phyloP scores from a whole-genome alignment of 1,284 basidiomycete genomes.

The Sporisorium graminicola region DNA sequence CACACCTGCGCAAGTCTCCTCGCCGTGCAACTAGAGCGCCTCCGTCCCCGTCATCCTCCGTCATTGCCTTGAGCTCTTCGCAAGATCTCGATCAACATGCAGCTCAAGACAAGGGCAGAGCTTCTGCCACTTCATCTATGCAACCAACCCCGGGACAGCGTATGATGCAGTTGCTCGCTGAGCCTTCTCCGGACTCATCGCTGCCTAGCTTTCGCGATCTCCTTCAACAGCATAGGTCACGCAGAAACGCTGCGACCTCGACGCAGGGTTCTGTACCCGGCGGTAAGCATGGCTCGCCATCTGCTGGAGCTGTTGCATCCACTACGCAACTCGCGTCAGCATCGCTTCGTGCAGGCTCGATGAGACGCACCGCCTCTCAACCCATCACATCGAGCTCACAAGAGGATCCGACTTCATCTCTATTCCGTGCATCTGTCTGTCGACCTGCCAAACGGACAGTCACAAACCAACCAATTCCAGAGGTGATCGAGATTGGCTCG shows the following conservation, averaged over 20 bases:
- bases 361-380: conserved; percentile 38
- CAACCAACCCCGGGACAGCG: conserved; percentile 18
- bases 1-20: conserved; percentile 15
- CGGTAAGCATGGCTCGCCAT: not conserved
- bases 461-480: conserved; percentile 4
- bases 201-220: conserved; percentile 41
- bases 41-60: conserved; percentile 20
- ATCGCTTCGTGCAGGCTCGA: conserved; percentile 21
- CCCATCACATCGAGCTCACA: conserved; percentile 33
- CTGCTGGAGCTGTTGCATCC: conserved; percentile 1
- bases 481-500: conserved; percentile 45
- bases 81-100: conserved; percentile 15
- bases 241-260: not conserved
- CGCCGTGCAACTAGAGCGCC: conserved; percentile 3
- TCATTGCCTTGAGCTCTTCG: conserved; percentile 36
- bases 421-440: conserved; percentile 4
- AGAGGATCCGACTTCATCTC: conserved; percentile 28
- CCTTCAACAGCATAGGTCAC: conserved; percentile 12
- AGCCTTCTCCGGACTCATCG: conserved; percentile 35
- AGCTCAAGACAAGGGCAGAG: not conserved
- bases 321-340: conserved; percentile 7
- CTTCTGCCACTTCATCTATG: not conserved
- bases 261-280: not conserved
- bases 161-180: conserved; percentile 26
- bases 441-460: conserved; percentile 8